Evolutionary conservation across 371 early-diverging fungal species (phyloP), one percentile per base, ranked within the genome.

Genomic region (Mucor racemosus): DNA sequence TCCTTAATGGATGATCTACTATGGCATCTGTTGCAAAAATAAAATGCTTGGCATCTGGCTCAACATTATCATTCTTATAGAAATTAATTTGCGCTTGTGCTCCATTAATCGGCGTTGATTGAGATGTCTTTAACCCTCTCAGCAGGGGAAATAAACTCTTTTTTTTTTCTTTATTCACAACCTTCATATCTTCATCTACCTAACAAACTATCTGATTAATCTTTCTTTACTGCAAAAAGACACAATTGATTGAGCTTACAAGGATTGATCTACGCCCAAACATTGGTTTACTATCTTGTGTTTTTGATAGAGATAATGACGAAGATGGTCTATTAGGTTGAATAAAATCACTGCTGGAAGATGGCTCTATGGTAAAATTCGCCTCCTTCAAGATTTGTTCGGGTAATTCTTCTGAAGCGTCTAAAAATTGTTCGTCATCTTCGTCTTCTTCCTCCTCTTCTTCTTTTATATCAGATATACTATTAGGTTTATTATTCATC

Each of bases 21-120:
- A 72, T 77, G 8, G 84, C 83, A 66, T 84, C 79, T 0, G 79
- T 76, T 13, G 83, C 86, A 80, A 80, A 84, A 19, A 77, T 66
- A 34, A 74, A 76, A 53, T 67, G 60, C 10, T 60, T 65, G 8
- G 55, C 34, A 42, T 61, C 66, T 13, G 48, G 61, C 1, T 61
- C 56, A 3, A 48, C 60, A 26, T 75, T 72, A 33, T 76, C 79
- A 26, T 79, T 68, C 36, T 73, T 74, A 46, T 67, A 78, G 53
- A 79, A 75, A 50, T 73, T 82, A 26, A 79, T 82, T 10, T 75
- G 73, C 9, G 75, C 73, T 14, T 62, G 64, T 31, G 40, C 62
- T 11, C 56, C 33, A 34, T 61, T 63, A 1, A 72, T 57, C 35
- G 68, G 68, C 19, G 65, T 68, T 5, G 68, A 69, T 57, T 70